Conservation (phyloP, 2,329 filamentous ascomycete genomes). For the Phialophora chinensis region DNA sequence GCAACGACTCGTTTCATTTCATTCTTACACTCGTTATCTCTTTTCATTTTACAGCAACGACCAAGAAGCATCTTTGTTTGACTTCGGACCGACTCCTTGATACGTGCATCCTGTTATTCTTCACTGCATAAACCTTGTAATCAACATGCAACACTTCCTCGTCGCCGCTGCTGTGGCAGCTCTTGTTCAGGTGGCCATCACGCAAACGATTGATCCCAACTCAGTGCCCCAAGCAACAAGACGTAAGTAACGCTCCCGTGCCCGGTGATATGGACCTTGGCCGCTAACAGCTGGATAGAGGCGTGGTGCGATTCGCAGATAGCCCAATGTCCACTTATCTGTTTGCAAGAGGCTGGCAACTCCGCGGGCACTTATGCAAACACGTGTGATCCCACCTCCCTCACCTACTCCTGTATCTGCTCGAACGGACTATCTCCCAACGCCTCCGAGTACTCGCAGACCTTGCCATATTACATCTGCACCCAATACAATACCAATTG, state of each 20-base stretch:
- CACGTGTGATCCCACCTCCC: conserved; percentile 51
- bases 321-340: conserved; percentile 53
- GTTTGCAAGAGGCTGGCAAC: conserved; percentile 49
- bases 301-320: conserved; percentile 53
- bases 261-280: background rate
- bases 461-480: conserved; percentile 68
- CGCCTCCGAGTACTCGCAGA: conserved; percentile 66
- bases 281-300: conserved; percentile 40
- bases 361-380: conserved; percentile 46
- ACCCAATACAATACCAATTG: conserved; percentile 63
- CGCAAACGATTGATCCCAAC: conserved; percentile 49
- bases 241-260: conserved; percentile 41
- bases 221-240: conserved; percentile 46
- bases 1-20: conserved; percentile 11
- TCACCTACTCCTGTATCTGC: conserved; percentile 65
- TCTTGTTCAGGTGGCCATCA: conserved; percentile 44
- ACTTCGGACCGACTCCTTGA: background rate
- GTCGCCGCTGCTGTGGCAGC: conserved; percentile 42
- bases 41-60: conserved; percentile 3
- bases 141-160: conserved; percentile 38
- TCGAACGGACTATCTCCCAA: conserved; percentile 61
- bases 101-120: background rate
- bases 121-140: background rate
- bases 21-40: conserved; percentile 4
- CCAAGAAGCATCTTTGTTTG: background rate